Evolutionary conservation across 169 alveolate species (phyloP), one percentile per base, ranked within the genome.

Genomic region (Eimeria zaria): DNA sequence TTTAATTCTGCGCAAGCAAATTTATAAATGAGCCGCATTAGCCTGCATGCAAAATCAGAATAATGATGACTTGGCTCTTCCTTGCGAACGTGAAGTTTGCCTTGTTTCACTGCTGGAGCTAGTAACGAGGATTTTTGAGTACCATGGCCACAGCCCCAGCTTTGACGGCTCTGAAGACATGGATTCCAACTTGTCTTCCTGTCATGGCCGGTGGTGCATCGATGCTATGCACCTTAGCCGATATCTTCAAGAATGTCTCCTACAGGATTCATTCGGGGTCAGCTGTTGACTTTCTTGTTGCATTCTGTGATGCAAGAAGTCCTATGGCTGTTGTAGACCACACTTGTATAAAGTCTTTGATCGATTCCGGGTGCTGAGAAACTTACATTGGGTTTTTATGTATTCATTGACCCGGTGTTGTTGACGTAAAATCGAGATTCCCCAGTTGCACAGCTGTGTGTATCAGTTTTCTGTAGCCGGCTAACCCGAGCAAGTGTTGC

Each of bases 1-100:
- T 98, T 73, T 97, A 60, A 55, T 8, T 30, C 46, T 30, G 12
- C n/a, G 44, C 55, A 14, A 12, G 41, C 46, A 27, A 27, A 36
- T 33, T 9, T 20, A n/a, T n/a, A n/a, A n/a, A n/a, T n/a, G n/a
- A n/a, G n/a, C n/a, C n/a, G n/a, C n/a, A 48, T 78, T 44, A 2
- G 33, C 53, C 4, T 78, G 64, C 24, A 44, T n/a, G 27, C 53
- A 48, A 20, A n/a, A 12, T 8, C 11, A 8, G 88, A 78, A 48
- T 22, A 78, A 33, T 20, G 30, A 33, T 20, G 30, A 36, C n/a
- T 18, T 39, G 33, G 83, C 39, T 73, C 33, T 3, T 39, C 33
- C 33, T 71, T 71, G 16, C 81, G 55, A 16, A 36, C 33, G 5
- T 53, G 6, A 1, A 20, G 16, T 4, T 67, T 39, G 83, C 33